Evolutionary conservation across 139 green algal species (phyloP).

Genomic region (Volvox reticuliferus): DNA sequence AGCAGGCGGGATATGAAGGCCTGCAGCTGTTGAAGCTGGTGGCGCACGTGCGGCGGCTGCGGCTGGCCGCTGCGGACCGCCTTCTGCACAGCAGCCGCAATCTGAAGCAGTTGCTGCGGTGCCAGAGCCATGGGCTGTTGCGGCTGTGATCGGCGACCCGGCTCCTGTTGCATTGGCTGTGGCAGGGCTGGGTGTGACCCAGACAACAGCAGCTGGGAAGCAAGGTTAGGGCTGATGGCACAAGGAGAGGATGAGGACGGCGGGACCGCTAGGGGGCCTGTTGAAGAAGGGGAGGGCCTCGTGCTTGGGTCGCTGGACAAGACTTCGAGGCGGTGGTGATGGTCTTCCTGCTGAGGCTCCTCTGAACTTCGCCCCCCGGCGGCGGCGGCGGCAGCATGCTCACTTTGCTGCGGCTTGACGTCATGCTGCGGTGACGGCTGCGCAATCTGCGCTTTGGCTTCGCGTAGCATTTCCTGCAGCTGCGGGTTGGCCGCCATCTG

Average conservation of each 20-base stretch:
- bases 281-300: background rate
- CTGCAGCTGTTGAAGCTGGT: constrained; percentile 18
- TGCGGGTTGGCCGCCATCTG: constrained; percentile 18
- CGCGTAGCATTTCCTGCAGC: constrained; percentile 41
- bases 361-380: background rate
- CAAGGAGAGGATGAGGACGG: background rate
- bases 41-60: constrained; percentile 35
- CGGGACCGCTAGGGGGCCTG: background rate
- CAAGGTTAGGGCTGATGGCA: background rate
- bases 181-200: background rate
- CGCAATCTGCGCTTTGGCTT: constrained; percentile 11
- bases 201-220: background rate
- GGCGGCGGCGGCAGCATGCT: background rate
- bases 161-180: background rate
- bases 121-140: background rate
- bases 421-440: background rate
- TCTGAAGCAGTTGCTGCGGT: constrained; percentile 33
- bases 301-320: no score
- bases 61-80: constrained; percentile 3
- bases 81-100: constrained; percentile 24
- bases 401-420: background rate
- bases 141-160: background rate
- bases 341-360: background rate
- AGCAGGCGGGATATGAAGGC: constrained; percentile 20
- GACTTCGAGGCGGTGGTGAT: no score